Conservation (phyloP, 352 stramenopile genomes). For the Pythium coloratum region DNA sequence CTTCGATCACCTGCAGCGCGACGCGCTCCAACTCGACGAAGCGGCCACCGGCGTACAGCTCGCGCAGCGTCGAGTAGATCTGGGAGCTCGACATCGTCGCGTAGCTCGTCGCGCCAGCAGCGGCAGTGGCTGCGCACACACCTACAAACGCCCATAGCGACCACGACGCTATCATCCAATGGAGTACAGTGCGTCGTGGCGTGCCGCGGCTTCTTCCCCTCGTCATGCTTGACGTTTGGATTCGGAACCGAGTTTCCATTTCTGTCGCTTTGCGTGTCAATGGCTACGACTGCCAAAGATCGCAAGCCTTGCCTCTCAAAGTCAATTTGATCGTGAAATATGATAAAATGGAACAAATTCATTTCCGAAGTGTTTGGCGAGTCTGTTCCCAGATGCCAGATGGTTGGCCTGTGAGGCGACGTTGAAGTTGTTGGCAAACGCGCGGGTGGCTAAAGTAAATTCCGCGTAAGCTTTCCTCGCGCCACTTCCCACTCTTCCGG, state of each 20-base stretch:
- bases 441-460: neutral
- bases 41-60: slow-evolving; percentile 42
- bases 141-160: neutral
- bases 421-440: slow-evolving; percentile 11
- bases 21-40: slow-evolving; percentile 51
- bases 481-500: neutral
- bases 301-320: neutral
- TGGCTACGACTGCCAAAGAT: slow-evolving; percentile 2
- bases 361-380: neutral
- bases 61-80: slow-evolving; percentile 34
- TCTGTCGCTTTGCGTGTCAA: slow-evolving; percentile 11
- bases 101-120: slow-evolving; percentile 10
- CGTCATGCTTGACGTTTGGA: slow-evolving; percentile 1
- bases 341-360: slow-evolving; percentile 15
- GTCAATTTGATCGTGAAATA: neutral
- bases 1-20: slow-evolving; percentile 38
- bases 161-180: neutral
- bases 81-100: slow-evolving; percentile 21
- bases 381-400: neutral
- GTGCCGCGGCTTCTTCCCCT: neutral
- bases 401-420: neutral
- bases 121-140: neutral
- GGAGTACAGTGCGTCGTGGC: neutral
- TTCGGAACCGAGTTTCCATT: neutral
- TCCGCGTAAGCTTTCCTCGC: neutral